Evolutionary conservation across 2,329 filamentous ascomycete species (phyloP).

Genomic region (Curvularia eragrostidis): DNA sequence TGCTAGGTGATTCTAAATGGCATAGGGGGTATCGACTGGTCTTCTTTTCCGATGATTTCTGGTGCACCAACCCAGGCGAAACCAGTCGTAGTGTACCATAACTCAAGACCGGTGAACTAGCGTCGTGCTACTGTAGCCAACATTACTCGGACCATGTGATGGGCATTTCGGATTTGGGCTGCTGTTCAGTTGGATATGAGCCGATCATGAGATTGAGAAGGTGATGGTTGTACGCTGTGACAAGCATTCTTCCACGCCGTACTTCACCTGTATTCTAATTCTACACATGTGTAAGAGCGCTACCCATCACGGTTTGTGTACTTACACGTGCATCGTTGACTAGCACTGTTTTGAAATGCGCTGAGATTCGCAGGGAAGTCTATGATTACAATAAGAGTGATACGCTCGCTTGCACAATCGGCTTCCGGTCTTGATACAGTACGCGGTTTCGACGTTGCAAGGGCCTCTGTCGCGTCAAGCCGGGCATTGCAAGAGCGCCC

Average conservation of each 20-base stretch:
- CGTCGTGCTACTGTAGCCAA: background rate
- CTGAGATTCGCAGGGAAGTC: no score
- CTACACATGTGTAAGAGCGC: no score
- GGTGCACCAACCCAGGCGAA: background rate
- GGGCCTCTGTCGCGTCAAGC: background rate
- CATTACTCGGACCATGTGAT: no score
- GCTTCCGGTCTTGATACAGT: background rate
- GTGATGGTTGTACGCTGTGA: no score
- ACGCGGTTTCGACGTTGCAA: background rate
- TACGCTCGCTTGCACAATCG: constrained; percentile 1
- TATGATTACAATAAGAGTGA: no score
- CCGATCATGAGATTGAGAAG: no score
- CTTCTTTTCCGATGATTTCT: background rate
- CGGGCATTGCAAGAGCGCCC: background rate
- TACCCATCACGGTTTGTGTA: no score
- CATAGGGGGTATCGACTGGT: background rate
- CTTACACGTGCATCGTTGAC: no score
- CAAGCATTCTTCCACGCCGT: no score
- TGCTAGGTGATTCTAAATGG: background rate
- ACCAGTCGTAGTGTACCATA: background rate
- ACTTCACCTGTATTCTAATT: no score
- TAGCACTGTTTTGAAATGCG: no score
- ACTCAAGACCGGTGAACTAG: background rate
- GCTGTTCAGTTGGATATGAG: no score
- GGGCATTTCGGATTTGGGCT: background rate